Percentiles rank a stretch among this genome's conserved stretches.
phyloP scores from a whole-genome alignment of 2,329 filamentous ascomycete species.

The Nemania sp. region DNA sequence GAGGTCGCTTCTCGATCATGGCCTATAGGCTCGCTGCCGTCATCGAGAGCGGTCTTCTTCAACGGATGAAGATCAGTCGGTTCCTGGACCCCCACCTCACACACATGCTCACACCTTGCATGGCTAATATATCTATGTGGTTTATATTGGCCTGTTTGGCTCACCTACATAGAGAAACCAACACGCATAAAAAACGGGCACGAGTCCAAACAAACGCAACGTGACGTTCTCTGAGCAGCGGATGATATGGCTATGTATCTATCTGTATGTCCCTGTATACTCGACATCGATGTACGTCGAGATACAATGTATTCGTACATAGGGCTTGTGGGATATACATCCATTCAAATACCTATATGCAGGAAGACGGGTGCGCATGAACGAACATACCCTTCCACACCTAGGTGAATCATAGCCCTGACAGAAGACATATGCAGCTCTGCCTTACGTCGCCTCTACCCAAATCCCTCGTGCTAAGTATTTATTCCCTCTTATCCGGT shows the following conservation, averaged over 20 bases:
- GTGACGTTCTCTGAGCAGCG: constrained; percentile 2
- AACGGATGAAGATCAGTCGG: constrained; percentile 18
- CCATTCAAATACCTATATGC: constrained; percentile 25
- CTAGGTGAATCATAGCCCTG: constrained; percentile 28
- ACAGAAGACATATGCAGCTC: constrained; percentile 11
- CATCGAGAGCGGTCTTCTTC: constrained; percentile 20
- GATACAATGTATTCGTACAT: constrained; percentile 1
- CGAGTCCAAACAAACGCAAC: constrained; percentile 5
- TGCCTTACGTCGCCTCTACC: constrained; percentile 4
- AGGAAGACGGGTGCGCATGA: constrained; percentile 2
- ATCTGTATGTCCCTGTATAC: constrained; percentile 24
- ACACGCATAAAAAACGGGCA: constrained; percentile 30
- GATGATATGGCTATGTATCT: constrained; percentile 18
- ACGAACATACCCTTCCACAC: constrained; percentile 18
- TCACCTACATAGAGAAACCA: constrained; percentile 28
- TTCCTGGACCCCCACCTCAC: constrained; percentile 6
- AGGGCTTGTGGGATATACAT: background rate
- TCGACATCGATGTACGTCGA: constrained; percentile 21
- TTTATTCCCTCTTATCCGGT: no score
- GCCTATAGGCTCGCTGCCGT: constrained; percentile 31
- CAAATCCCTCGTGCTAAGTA: background rate
- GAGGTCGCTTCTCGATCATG: background rate
- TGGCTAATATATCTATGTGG: constrained; percentile 7
- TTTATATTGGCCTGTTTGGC: constrained; percentile 23
- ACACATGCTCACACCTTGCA: no score